phyloP scores from a whole-genome alignment of 208 protist genomes.

The Leishmania tarentolae region DNA sequence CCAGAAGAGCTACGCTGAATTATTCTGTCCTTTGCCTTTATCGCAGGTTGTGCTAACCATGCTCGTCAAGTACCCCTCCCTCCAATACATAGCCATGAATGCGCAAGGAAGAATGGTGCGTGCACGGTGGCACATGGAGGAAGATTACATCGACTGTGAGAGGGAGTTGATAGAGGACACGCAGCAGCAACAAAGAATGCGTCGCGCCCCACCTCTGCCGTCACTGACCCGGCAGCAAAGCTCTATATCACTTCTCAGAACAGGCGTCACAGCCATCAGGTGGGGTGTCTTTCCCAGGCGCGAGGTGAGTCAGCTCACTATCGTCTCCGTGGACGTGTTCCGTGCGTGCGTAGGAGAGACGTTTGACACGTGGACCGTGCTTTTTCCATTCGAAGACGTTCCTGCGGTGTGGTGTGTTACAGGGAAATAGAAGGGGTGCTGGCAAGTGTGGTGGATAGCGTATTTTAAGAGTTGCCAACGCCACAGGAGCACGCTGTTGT shows the following conservation, averaged over 20 bases:
- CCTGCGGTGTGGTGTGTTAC: constrained; percentile 39
- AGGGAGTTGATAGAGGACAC: not conserved
- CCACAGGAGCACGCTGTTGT: constrained; percentile 38
- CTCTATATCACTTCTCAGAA: constrained; percentile 28
- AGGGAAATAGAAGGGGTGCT: constrained; percentile 62
- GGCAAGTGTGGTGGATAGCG: constrained; percentile 58
- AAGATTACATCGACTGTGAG: constrained; percentile 2
- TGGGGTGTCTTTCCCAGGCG: constrained; percentile 72
- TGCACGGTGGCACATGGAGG: constrained; percentile 32
- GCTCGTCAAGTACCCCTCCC: constrained; percentile 49
- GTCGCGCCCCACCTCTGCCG: not conserved
- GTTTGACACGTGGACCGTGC: constrained; percentile 54
- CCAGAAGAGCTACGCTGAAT: constrained; percentile 73
- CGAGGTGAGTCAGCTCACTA: constrained; percentile 72
- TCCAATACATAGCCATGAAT: constrained; percentile 59
- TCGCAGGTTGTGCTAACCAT: constrained; percentile 38
- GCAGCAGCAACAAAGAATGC: not conserved
- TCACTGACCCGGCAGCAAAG: constrained; percentile 5
- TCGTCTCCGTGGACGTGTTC: constrained; percentile 66
- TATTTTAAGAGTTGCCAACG: constrained; percentile 38
- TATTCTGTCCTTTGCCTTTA: constrained; percentile 52
- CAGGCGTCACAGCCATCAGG: constrained; percentile 56
- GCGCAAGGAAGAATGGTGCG: constrained; percentile 26
- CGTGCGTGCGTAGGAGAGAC: constrained; percentile 60
- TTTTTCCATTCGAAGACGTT: constrained; percentile 39